Percentiles rank a stretch among this genome's conserved stretches.
phyloP scores from a whole-genome alignment of 2,329 filamentous ascomycete genomes.

The Blastomyces gilchristii region DNA sequence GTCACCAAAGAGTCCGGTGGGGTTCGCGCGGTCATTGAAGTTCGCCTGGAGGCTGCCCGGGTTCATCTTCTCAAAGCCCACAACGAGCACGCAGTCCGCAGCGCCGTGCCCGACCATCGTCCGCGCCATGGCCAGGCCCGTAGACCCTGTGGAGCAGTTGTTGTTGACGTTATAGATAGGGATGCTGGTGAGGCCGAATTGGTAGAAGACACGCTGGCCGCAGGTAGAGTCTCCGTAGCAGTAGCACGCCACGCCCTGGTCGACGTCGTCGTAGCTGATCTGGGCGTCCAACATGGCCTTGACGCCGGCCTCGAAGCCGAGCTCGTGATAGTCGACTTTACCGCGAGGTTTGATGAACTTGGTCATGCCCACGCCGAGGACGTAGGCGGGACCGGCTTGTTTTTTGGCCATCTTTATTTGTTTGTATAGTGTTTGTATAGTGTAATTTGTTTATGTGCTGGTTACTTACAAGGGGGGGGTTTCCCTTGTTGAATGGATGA shows the following conservation, averaged over 20 bases:
- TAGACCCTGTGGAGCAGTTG: constrained; percentile 94
- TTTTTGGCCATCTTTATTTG: constrained; percentile 42
- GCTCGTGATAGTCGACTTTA: constrained; percentile 88
- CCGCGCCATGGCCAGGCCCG: constrained; percentile 73
- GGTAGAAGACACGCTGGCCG: constrained; percentile 95
- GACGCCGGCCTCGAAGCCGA: constrained; percentile 84
- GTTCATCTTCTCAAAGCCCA: constrained; percentile 98
- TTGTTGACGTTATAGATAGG: constrained; percentile 98
- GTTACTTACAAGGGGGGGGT: not conserved
- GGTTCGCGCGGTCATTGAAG: constrained; percentile 77
- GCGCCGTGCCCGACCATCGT: constrained; percentile 69
- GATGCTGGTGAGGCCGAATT: constrained; percentile 94
- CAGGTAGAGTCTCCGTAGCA: constrained; percentile 94
- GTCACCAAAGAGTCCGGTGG: constrained; percentile 57
- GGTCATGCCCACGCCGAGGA: constrained; percentile 96
- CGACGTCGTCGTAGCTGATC: constrained; percentile 93
- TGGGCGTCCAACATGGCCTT: constrained; percentile 68
- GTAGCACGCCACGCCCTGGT: constrained; percentile 93
- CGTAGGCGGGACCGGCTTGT: constrained; percentile 55
- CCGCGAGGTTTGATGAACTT: constrained; percentile 97
- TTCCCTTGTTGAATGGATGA: not conserved
- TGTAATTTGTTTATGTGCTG: not conserved
- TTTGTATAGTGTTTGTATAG: no score
- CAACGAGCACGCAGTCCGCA: constrained; percentile 78
- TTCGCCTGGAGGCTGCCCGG: constrained; percentile 72